Evolutionary conservation across 73 alveolate genomes (phyloP).

Genomic region (Paramecium caudatum): DNA sequence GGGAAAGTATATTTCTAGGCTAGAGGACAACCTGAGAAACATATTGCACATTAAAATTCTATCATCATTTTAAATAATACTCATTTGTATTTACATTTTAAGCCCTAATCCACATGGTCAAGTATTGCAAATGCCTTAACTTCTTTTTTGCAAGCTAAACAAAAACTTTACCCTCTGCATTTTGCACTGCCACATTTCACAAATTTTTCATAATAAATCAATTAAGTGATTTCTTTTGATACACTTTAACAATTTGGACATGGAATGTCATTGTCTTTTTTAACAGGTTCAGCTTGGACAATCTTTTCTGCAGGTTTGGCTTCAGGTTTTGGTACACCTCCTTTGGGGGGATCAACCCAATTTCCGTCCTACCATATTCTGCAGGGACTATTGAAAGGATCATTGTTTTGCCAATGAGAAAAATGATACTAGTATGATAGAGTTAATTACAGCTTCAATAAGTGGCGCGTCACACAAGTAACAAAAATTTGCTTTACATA

Average conservation of each 20-base stretch:
- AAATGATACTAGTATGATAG: constrained; percentile 1
- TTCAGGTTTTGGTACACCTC: background rate
- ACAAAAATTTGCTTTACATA: background rate
- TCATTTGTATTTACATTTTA: background rate
- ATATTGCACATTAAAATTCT: too few species aligned
- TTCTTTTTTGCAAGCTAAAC: background rate
- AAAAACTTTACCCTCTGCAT: background rate
- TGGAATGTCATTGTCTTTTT: background rate
- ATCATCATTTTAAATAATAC: background rate
- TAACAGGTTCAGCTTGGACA: background rate
- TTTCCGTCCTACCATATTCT: constrained; percentile 32
- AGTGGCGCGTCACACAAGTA: background rate
- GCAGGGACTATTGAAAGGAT: constrained; percentile 30
- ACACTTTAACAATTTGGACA: background rate
- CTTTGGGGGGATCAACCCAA: constrained; percentile 56
- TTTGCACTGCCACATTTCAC: background rate
- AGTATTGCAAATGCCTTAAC: background rate
- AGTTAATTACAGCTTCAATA: background rate
- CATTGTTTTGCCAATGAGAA: constrained; percentile 29
- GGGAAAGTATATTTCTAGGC: too few species aligned
- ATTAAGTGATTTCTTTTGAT: background rate
- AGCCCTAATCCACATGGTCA: background rate
- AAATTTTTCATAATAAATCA: background rate
- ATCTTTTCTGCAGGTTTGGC: background rate
- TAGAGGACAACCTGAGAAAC: too few species aligned